These are phyloP conservation scores for Scolecobasidium constrictum DNA, from an alignment of 2,329 filamentous ascomycete genomes.

Conservation along the genomic window DNA sequence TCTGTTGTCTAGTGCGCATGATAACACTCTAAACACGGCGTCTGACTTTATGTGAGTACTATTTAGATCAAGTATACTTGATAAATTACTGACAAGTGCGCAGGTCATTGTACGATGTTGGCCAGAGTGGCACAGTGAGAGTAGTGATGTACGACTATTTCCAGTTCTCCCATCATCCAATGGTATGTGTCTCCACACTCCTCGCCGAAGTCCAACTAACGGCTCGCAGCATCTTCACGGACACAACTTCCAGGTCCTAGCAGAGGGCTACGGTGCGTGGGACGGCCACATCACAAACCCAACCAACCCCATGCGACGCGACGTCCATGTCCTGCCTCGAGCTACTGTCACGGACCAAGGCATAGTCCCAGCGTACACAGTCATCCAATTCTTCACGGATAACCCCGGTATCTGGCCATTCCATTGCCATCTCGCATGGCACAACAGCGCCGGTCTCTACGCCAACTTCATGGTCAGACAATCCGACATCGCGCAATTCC, in stretches of 20 bases:
- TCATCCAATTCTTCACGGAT: constrained; percentile 4
- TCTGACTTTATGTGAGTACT: constrained; percentile 16
- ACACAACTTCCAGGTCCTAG: constrained; percentile 59
- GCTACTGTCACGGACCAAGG: constrained; percentile 23
- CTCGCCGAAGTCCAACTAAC: too few species aligned
- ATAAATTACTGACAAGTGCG: too few species aligned
- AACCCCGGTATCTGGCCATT: constrained; percentile 8
- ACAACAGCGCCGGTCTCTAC: constrained; percentile 4
- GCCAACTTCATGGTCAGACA: constrained; percentile 25
- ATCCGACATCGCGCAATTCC: neutral
- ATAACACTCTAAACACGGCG: constrained; percentile 16
- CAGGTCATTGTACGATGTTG: constrained; percentile 43
- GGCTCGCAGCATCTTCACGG: constrained; percentile 14
- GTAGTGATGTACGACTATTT: constrained; percentile 40
- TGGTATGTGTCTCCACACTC: constrained; percentile 30
- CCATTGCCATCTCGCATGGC: constrained; percentile 8
- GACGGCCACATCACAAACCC: constrained; percentile 28
- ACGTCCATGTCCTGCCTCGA: constrained; percentile 30
- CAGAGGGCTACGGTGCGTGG: constrained; percentile 34
- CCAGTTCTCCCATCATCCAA: constrained; percentile 46
- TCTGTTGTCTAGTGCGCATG: constrained; percentile 22
- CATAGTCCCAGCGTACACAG: neutral
- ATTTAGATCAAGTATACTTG: too few species aligned
- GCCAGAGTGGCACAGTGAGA: constrained; percentile 28
- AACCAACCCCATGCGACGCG: constrained; percentile 40